Conservation (phyloP, 768 basidiomycete species). For the Leccinellum rugosiceps region DNA sequence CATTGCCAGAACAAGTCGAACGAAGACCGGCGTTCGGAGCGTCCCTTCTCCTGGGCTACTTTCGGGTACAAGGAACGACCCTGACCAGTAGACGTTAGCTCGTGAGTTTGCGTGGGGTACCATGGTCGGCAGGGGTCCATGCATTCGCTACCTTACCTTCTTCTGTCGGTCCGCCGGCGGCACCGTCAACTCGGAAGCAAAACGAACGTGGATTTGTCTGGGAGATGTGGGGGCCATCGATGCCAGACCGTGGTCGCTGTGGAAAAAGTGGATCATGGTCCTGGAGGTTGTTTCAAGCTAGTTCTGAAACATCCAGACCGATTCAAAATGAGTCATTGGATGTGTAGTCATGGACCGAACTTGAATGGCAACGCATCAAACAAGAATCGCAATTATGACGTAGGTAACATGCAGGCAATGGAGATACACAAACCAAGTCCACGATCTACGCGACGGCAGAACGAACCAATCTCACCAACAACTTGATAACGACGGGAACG, state of each 20-base stretch:
- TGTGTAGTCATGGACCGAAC: not conserved
- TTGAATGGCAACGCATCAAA: slow-evolving; percentile 2
- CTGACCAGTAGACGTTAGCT: slow-evolving; percentile 6
- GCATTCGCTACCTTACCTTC: slow-evolving; percentile 23
- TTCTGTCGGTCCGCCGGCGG: slow-evolving; percentile 33
- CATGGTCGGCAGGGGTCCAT: not conserved
- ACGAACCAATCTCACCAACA: not conserved
- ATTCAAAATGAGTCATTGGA: slow-evolving; percentile 7
- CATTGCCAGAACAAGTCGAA: slow-evolving; percentile 39
- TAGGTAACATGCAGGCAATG: slow-evolving; percentile 5
- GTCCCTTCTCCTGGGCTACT: slow-evolving; percentile 39
- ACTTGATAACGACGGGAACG: not conserved
- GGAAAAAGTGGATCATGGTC: not conserved
- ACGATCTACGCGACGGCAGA: not conserved
- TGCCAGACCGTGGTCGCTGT: slow-evolving; percentile 12
- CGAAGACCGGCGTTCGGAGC: slow-evolving; percentile 30
- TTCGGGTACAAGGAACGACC: slow-evolving; percentile 36
- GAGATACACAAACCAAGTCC: slow-evolving; percentile 5
- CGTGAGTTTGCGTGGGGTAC: not conserved
- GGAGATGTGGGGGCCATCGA: slow-evolving; percentile 20
- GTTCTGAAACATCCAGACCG: not conserved
- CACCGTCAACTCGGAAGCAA: slow-evolving; percentile 29
- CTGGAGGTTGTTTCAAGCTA: not conserved
- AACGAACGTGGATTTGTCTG: slow-evolving; percentile 29
- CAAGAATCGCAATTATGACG: slow-evolving; percentile 11